Evolutionary conservation across 2,329 filamentous ascomycete species (phyloP), one percentile per base, ranked within the genome.

Genomic region (Claviceps capensis): DNA sequence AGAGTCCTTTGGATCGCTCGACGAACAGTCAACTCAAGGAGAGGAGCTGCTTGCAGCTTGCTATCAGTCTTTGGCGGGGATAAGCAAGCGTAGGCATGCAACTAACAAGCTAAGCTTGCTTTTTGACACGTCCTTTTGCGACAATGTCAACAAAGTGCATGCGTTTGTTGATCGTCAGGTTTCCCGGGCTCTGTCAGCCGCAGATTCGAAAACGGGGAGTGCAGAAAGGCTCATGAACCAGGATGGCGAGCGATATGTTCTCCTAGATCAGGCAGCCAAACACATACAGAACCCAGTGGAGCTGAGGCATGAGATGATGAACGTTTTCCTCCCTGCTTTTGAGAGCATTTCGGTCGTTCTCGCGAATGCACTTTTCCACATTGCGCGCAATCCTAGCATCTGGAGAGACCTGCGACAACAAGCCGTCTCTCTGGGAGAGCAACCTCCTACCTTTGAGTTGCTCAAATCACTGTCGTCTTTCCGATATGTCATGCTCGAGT

Each of bases 111-210:
- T 48, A 11, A 45, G 44, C 13, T 38, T 49, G 4, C 11, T 48
- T 4, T 48, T 53, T 16, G 43, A 48, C 43, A 34, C 36, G 11
- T 43, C 38, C 7, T 50, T 53, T 7, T 9, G 40, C 16, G 23
- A 48, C 8, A 53, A 53, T 38, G 40, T 53, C 38, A 40, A 36
- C n/a, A 50, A 44, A 22, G 44, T 53, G 11, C 52, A 53, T 19
- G 48, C 48, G 5, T 53, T 53, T 48, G 48, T 53, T 37, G 52
- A 53, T n/a, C 36, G 48, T 22, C 52, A 50, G 34, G 52, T 53
- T 22, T 30, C 44, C 22, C 52, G 52, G 9, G 52, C 48, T 13
- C 48, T 53, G 19, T 41, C 48, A 17, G 26, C 42, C 11, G 22
- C 42, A 6, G 36, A 47, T 13, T 16, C 36, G 5, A 42, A 23